Conservation (phyloP, 1,139 yeast species). For the Yamadazyma jaroonii region DNA sequence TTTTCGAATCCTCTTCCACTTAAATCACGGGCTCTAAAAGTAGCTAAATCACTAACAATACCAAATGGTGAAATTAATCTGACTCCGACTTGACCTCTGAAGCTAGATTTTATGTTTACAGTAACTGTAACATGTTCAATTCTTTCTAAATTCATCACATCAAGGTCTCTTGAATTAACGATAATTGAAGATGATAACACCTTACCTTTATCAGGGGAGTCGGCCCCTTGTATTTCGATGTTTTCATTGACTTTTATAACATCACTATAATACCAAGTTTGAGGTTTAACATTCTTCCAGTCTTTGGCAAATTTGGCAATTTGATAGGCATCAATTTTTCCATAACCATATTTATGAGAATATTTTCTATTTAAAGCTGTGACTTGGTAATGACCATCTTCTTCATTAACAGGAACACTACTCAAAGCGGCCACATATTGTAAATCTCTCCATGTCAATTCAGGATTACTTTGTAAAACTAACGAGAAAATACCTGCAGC, state of each 20-base stretch:
- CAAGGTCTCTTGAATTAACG: slow-evolving; percentile 49
- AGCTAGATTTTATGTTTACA: slow-evolving; percentile 62
- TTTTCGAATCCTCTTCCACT: slow-evolving; percentile 59
- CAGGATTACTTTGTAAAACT: slow-evolving; percentile 77
- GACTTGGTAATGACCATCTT: slow-evolving; percentile 69
- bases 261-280: slow-evolving; percentile 72
- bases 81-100: slow-evolving; percentile 70
- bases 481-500: slow-evolving; percentile 94
- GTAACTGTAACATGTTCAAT: slow-evolving; percentile 87
- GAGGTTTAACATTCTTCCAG: slow-evolving; percentile 91
- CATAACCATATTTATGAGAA: slow-evolving; percentile 90
- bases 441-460: slow-evolving; percentile 92
- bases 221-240: slow-evolving; percentile 17
- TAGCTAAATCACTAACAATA: slow-evolving; percentile 69
- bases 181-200: slow-evolving; percentile 41
- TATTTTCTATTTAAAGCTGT: slow-evolving; percentile 63
- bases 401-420: slow-evolving; percentile 65
- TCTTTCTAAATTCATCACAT: slow-evolving; percentile 58
- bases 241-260: slow-evolving; percentile 28
- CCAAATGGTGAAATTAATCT: slow-evolving; percentile 75
- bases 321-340: slow-evolving; percentile 79
- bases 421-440: slow-evolving; percentile 79
- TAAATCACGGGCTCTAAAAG: slow-evolving; percentile 60
- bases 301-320: slow-evolving; percentile 70
- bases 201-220: slow-evolving; percentile 20